Conservation (phyloP, 495 filamentous ascomycete species). For the Talaromyces wortmannii region DNA sequence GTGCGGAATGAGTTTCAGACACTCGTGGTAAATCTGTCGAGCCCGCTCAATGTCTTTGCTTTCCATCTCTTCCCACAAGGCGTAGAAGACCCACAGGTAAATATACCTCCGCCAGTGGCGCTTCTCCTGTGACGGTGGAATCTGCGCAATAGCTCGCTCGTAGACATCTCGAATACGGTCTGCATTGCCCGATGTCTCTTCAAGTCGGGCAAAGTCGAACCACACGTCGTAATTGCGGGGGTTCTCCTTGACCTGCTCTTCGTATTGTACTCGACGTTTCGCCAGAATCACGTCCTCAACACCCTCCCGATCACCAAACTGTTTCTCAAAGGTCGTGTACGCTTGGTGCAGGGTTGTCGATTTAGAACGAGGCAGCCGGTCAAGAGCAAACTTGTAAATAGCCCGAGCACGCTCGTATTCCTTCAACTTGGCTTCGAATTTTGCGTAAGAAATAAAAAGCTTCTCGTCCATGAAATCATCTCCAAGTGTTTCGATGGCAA, state of each 20-base stretch:
- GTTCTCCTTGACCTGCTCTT: conserved; percentile 88
- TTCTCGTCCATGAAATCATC: conserved; percentile 97
- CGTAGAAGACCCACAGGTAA: conserved; percentile 97
- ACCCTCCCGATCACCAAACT: conserved; percentile 89
- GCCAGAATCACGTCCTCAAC: conserved; percentile 92
- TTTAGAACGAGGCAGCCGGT: conserved; percentile 82
- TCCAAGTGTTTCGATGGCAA: conserved; percentile 82
- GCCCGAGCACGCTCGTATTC: conserved; percentile 93
- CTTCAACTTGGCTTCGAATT: conserved; percentile 88
- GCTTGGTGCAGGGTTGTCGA: conserved; percentile 80
- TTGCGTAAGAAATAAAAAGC: conserved; percentile 86
- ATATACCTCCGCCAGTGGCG: conserved; percentile 96
- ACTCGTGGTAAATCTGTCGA: conserved; percentile 84
- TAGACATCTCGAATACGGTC: conserved; percentile 87
- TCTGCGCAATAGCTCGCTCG: conserved; percentile 91
- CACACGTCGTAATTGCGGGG: conserved; percentile 92
- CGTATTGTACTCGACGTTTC: conserved; percentile 91
- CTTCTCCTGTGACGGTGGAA: conserved; percentile 94
- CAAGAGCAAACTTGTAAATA: conserved; percentile 94
- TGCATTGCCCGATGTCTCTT: conserved; percentile 73
- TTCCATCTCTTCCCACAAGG: conserved; percentile 86
- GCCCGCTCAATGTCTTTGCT: conserved; percentile 73
- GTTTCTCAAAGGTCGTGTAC: conserved; percentile 97
- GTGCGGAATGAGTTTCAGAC: conserved; percentile 82
- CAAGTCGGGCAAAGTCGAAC: conserved; percentile 91